phyloP scores from a whole-genome alignment of 2,329 filamentous ascomycete genomes.

The Penicillium sp. region DNA sequence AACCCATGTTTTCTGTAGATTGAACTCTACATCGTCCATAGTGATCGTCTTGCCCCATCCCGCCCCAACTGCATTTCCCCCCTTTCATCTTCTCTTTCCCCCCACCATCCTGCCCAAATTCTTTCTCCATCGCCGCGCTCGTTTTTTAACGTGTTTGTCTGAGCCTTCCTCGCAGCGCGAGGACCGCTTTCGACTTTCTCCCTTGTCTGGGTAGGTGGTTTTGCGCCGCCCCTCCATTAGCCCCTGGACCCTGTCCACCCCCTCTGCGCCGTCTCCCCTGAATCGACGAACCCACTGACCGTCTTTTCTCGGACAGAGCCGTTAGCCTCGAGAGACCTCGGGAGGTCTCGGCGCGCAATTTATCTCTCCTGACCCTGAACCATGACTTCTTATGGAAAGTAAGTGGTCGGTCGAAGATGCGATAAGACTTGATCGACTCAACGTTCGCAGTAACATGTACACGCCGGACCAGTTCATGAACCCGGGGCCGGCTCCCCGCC shows the following conservation, averaged over 20 bases:
- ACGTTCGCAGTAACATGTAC: constrained; percentile 48
- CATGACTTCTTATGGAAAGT: constrained; percentile 36
- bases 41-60: constrained; percentile 4
- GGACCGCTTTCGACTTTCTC: constrained; percentile 14
- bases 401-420: constrained; percentile 14
- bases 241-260: neutral
- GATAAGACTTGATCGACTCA: constrained; percentile 3
- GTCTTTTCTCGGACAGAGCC: constrained; percentile 3
- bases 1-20: constrained; percentile 22
- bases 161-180: constrained; percentile 25
- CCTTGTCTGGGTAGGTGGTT: constrained; percentile 6
- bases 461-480: constrained; percentile 79
- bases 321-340: constrained; percentile 16
- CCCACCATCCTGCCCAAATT: constrained; percentile 4
- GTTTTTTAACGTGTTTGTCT: constrained; percentile 4
- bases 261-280: neutral
- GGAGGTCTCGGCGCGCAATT: constrained; percentile 23
- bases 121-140: constrained; percentile 4
- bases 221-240: constrained; percentile 6
- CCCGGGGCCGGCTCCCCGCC: constrained; percentile 85
- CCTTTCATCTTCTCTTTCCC: constrained; percentile 11
- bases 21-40: constrained; percentile 2
- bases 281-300: constrained; percentile 4
- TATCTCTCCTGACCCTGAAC: constrained; percentile 11
- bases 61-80: constrained; percentile 14